phyloP scores from a whole-genome alignment of 768 basidiomycete genomes.

The Fistulinella prunicolor region DNA sequence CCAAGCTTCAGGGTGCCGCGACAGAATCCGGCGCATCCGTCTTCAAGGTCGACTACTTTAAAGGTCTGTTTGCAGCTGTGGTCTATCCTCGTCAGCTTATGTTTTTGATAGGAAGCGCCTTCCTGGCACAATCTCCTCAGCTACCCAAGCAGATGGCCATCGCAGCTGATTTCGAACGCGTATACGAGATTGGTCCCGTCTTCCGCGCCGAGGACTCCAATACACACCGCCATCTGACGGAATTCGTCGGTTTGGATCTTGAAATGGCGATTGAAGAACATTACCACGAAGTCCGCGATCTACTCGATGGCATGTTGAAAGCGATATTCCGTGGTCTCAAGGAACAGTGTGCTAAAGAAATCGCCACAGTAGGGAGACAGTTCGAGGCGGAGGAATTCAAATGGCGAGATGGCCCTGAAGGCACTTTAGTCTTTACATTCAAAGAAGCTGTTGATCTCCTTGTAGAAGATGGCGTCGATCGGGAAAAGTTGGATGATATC shows the following conservation, averaged over 20 bases:
- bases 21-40: slow-evolving; percentile 97
- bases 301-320: slow-evolving; percentile 84
- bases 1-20: slow-evolving; percentile 94
- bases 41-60: slow-evolving; percentile 98
- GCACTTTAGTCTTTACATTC: slow-evolving; percentile 84
- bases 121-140: slow-evolving; percentile 95
- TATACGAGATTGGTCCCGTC: slow-evolving; percentile 95
- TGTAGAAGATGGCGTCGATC: slow-evolving; percentile 78
- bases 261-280: slow-evolving; percentile 99
- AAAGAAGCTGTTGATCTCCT: slow-evolving; percentile 85
- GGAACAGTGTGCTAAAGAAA: slow-evolving; percentile 75
- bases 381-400: slow-evolving; percentile 97
- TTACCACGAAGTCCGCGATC: slow-evolving; percentile 95
- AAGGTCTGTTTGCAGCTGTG: slow-evolving; percentile 46
- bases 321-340: slow-evolving; percentile 83
- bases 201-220: slow-evolving; percentile 98
- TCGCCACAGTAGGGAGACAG: slow-evolving; percentile 76
- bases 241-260: slow-evolving; percentile 97
- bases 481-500: slow-evolving; percentile 84
- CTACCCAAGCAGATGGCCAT: slow-evolving; percentile 99
- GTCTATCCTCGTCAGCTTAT: slow-evolving; percentile 4
- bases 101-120: slow-evolving; percentile 67
- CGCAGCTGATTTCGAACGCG: slow-evolving; percentile 95
- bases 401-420: slow-evolving; percentile 66
- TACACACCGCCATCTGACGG: slow-evolving; percentile 97